Evolutionary conservation across 1,284 basidiomycete genomes (phyloP).

Genomic region (Cryptococcus sp.): DNA sequence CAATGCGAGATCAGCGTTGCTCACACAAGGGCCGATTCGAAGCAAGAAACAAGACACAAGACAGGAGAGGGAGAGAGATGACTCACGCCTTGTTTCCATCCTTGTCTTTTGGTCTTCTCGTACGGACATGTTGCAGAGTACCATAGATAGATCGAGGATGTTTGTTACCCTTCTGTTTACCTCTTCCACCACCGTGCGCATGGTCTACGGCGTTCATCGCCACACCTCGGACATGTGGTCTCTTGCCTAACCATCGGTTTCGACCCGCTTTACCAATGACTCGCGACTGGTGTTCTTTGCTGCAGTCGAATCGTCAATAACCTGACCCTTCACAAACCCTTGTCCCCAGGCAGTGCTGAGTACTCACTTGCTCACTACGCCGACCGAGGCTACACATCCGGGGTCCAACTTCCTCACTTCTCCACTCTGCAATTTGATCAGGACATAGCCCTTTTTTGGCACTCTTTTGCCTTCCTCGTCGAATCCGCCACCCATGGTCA

Average conservation of each 20-base stretch:
- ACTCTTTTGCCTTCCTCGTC: slow-evolving; percentile 28
- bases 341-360: neutral
- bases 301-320: slow-evolving; percentile 7
- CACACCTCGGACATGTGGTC: slow-evolving; percentile 90
- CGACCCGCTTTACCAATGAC: slow-evolving; percentile 90
- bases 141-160: slow-evolving; percentile 89
- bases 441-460: slow-evolving; percentile 51
- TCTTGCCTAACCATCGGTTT: slow-evolving; percentile 79
- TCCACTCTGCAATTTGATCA: slow-evolving; percentile 86
- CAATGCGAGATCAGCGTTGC: neutral
- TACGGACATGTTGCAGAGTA: slow-evolving; percentile 88
- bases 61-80: neutral
- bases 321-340: neutral
- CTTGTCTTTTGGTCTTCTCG: slow-evolving; percentile 86
- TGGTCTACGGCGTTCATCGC: slow-evolving; percentile 99
- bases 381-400: slow-evolving; percentile 84
- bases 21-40: neutral
- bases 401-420: slow-evolving; percentile 85
- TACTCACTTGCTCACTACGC: slow-evolving; percentile 79
- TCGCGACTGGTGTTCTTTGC: slow-evolving; percentile 78
- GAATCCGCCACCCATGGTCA: slow-evolving; percentile 39
- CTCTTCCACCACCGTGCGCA: slow-evolving; percentile 92
- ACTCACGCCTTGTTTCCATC: slow-evolving; percentile 83
- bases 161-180: slow-evolving; percentile 95
- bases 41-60: neutral